Conservation (phyloP, 768 basidiomycete genomes). For the Lactarius tabidus region DNA sequence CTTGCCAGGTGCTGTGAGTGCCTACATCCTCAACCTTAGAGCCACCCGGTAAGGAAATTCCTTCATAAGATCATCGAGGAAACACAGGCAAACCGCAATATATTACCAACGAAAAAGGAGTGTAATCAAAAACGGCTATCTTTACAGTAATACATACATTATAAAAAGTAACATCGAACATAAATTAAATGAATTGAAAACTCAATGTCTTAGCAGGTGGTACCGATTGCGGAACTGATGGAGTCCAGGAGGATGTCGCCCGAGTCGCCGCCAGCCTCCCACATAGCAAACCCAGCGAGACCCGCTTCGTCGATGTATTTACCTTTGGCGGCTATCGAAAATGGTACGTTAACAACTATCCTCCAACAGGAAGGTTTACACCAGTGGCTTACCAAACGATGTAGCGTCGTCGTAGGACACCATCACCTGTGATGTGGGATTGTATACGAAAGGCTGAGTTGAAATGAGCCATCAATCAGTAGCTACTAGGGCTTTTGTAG, state of each 20-base stretch:
- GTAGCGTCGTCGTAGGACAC: constrained; percentile 35
- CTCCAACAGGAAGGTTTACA: neutral
- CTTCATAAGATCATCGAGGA: too few species aligned
- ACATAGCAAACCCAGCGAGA: constrained; percentile 46
- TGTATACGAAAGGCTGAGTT: constrained; percentile 34
- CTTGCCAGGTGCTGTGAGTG: too few species aligned
- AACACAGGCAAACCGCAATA: too few species aligned
- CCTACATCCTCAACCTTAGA: too few species aligned
- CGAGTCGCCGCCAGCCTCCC: constrained; percentile 44
- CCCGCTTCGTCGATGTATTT: constrained; percentile 35
- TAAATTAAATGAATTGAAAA: too few species aligned
- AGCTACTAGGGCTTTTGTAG: neutral
- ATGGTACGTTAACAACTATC: neutral
- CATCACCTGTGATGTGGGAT: constrained; percentile 31
- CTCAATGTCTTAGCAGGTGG: neutral
- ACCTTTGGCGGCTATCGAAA: constrained; percentile 40
- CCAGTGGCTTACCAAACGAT: constrained; percentile 29
- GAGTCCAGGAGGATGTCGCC: constrained; percentile 35
- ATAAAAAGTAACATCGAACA: too few species aligned
- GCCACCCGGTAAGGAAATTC: too few species aligned
- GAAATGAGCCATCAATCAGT: neutral
- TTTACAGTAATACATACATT: too few species aligned
- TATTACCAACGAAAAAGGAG: too few species aligned
- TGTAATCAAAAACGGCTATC: too few species aligned
- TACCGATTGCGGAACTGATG: constrained; percentile 28